Conservation (phyloP, 768 basidiomycete genomes). For the Lepiota brunneoincarnata region DNA sequence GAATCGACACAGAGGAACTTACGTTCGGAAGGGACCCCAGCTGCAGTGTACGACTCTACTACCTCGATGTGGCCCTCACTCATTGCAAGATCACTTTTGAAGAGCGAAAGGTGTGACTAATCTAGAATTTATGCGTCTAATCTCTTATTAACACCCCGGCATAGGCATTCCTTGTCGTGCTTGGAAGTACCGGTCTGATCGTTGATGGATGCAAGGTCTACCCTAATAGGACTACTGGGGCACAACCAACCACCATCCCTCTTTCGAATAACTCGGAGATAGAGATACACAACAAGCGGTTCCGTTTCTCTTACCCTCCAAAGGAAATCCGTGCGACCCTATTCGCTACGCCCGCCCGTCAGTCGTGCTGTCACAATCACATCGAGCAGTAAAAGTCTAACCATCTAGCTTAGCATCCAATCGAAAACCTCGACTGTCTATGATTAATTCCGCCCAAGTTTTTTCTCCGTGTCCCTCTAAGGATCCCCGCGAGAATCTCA, state of each 20-base stretch:
- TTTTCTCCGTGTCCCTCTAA: conserved; percentile 63
- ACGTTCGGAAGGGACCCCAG: conserved; percentile 66
- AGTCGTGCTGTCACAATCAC: conserved; percentile 19
- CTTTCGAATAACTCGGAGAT: conserved; percentile 64
- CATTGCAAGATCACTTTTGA: conserved; percentile 72
- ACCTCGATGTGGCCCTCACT: conserved; percentile 54
- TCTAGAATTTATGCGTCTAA: background rate
- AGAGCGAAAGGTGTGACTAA: conserved; percentile 51
- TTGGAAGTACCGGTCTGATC: conserved; percentile 53
- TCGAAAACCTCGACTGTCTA: conserved; percentile 62
- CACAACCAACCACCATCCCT: conserved; percentile 53
- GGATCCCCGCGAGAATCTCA: conserved; percentile 61
- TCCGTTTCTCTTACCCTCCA: conserved; percentile 73
- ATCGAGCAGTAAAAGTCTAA: conserved; percentile 1
- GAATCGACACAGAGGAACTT: conserved; percentile 64
- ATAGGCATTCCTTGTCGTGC: conserved; percentile 66
- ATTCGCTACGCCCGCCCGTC: conserved; percentile 48
- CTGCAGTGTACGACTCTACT: conserved; percentile 71
- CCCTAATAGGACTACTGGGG: conserved; percentile 32
- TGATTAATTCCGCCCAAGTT: conserved; percentile 74
- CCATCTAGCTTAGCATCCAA: conserved; percentile 24
- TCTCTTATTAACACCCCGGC: background rate
- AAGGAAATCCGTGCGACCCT: conserved; percentile 60
- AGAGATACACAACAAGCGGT: conserved; percentile 66
- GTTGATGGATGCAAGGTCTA: conserved; percentile 65